Evolutionary conservation across 2,329 filamentous ascomycete genomes (phyloP), one percentile per base, ranked within the genome.

Genomic region (Fusarium sp.): DNA sequence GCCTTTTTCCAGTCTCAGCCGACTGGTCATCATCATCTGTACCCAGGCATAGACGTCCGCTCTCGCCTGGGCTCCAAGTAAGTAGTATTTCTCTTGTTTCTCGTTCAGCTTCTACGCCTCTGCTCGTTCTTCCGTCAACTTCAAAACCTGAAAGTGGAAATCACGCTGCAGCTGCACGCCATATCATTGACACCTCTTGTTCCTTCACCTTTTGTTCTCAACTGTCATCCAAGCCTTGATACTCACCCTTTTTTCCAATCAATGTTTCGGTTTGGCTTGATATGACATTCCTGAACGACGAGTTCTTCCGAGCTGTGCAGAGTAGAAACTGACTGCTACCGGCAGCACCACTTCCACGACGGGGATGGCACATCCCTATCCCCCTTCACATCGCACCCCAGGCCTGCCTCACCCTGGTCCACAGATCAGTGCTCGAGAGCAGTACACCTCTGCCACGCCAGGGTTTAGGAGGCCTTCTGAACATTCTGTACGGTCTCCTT

Each of bases 311-410:
- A 58, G 49, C 34, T 47, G 46, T 59, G 63, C 46, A 49, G 60
- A 52, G 40, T 57, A 65, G 42, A 60, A 68, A 72, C 70, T 76
- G 58, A 76, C 72, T 64, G 66, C 56, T 43, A 50, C 56, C 75
- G 79, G 73, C 75, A 87, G 82, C 80, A 86, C 79, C 78, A 82
- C 81, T 61, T 81, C 86, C 59, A 83, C 84, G 65, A 81, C 83
- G 81, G 86, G 85, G 76, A 88, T 89, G 86, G 84, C 86, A 82
- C 85, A 88, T 84, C 82, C 82, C 80, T 86, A 85, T 78, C 83
- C 74, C 60, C 77, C 76, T 66, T 75, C 73, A 51, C 75, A 78
- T 71, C 76, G 86, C 76, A 81, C 84, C 75, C 79, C 84, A 78
- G 79, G 84, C 74, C 78, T 88, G 77, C 86, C 87, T 65, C 85